Evolutionary conservation across 2,329 filamentous ascomycete species (phyloP).

Genomic region (Phialemoniopsis sp.): DNA sequence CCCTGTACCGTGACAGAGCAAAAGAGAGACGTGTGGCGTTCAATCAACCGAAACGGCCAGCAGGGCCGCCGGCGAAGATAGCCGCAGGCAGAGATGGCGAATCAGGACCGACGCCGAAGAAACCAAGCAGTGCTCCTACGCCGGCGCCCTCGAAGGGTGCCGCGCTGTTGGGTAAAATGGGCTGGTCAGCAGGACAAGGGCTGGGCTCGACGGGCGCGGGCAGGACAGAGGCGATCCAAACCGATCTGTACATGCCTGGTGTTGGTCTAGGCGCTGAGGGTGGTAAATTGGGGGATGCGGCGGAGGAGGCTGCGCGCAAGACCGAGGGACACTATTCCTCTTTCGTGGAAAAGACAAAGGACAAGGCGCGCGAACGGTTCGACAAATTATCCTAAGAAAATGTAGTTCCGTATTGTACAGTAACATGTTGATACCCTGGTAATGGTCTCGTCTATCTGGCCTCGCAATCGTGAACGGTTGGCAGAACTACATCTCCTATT

Average conservation of each 20-base stretch:
- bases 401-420: too few species aligned
- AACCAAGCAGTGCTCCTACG: conserved; percentile 2
- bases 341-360: conserved; percentile 61
- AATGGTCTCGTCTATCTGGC: too few species aligned
- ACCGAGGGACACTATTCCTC: conserved; percentile 57
- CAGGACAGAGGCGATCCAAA: conserved; percentile 59
- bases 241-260: conserved; percentile 62
- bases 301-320: conserved; percentile 56
- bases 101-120: conserved; percentile 22
- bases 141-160: conserved; percentile 56
- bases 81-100: conserved; percentile 18
- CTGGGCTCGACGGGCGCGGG: conserved; percentile 61
- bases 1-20: conserved; percentile 61
- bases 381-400: conserved; percentile 44
- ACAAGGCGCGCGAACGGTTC: conserved; percentile 63
- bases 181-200: conserved; percentile 62
- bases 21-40: conserved; percentile 61
- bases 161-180: conserved; percentile 68
- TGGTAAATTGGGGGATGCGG: conserved; percentile 65
- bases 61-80: conserved; percentile 16
- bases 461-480: too few species aligned
- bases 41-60: conserved; percentile 55
- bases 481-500: too few species aligned
- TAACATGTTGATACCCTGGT: too few species aligned
- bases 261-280: conserved; percentile 68